Conservation (phyloP, 2,329 filamentous ascomycete species). For the Nemania sp. region DNA sequence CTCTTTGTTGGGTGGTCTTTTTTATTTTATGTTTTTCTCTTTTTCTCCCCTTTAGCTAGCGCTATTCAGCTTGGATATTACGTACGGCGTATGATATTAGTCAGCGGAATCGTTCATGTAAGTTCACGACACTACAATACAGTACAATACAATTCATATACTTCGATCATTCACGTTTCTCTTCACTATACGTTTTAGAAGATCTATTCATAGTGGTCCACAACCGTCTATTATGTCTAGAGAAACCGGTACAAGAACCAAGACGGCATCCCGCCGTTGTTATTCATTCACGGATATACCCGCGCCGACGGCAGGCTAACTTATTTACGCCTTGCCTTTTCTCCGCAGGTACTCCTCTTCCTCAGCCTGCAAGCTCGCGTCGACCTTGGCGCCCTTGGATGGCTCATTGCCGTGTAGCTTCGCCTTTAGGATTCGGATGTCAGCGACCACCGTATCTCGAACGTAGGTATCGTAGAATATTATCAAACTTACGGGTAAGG, state of each 20-base stretch:
- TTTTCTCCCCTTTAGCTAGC: no score
- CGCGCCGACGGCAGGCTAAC: background rate
- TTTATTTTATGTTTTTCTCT: background rate
- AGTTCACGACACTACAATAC: no score
- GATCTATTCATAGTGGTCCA: no score
- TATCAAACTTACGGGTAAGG: conserved; percentile 55
- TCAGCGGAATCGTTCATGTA: no score
- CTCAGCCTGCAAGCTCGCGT: conserved; percentile 69
- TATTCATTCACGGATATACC: background rate
- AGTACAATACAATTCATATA: no score
- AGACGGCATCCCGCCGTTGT: background rate
- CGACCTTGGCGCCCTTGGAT: conserved; percentile 71
- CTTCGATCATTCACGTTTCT: background rate
- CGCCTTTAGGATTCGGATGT: conserved; percentile 52
- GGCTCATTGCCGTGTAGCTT: conserved; percentile 73
- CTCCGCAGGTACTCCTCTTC: conserved; percentile 67
- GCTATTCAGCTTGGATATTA: background rate
- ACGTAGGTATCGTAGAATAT: conserved; percentile 24
- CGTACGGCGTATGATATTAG: background rate
- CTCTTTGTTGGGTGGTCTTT: background rate
- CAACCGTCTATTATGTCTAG: background rate
- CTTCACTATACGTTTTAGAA: no score
- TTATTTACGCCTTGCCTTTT: conserved; percentile 57
- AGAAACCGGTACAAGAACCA: conserved; percentile 1
- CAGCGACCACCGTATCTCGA: background rate